phyloP scores from a whole-genome alignment of 345 rosid species.

The Bretschneidera sinensis region DNA sequence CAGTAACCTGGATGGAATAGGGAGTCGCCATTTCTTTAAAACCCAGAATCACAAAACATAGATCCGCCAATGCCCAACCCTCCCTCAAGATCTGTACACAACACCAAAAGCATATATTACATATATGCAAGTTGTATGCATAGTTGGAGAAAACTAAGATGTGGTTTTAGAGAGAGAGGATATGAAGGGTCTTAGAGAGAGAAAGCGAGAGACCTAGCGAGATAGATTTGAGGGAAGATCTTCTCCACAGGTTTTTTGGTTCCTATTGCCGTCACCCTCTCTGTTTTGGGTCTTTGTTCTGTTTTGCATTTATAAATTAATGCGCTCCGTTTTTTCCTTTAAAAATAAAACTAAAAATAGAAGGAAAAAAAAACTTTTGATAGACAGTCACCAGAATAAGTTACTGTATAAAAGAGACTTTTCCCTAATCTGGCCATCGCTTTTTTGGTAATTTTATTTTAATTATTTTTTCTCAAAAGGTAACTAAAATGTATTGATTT shows the following conservation, averaged over 20 bases:
- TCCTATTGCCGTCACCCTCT: not conserved
- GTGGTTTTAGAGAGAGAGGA: not conserved
- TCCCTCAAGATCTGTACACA: slow-evolving; percentile 20
- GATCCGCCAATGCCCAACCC: slow-evolving; percentile 4
- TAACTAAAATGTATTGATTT: too few relatives aligned
- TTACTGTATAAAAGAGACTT: too few relatives aligned
- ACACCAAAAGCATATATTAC: slow-evolving; percentile 1
- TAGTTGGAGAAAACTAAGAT: slow-evolving; percentile 6
- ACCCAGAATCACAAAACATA: slow-evolving; percentile 18
- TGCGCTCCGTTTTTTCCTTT: too few relatives aligned
- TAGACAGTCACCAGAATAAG: too few relatives aligned
- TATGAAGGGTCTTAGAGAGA: not conserved
- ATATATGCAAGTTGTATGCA: not conserved
- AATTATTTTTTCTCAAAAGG: too few relatives aligned
- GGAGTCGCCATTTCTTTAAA: slow-evolving; percentile 33
- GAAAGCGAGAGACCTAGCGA: slow-evolving; percentile 8
- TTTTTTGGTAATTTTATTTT: too few relatives aligned
- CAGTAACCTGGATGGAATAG: slow-evolving; percentile 37
- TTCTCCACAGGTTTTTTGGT: slow-evolving; percentile 28
- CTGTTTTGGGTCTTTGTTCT: not conserved
- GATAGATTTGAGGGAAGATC: slow-evolving; percentile 27
- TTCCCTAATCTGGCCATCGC: too few relatives aligned
- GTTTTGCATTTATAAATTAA: not conserved
- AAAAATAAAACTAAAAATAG: too few relatives aligned
- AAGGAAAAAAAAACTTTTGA: too few relatives aligned